phyloP scores from a whole-genome alignment of 1,284 basidiomycete species.

The Tremellales sp. region DNA sequence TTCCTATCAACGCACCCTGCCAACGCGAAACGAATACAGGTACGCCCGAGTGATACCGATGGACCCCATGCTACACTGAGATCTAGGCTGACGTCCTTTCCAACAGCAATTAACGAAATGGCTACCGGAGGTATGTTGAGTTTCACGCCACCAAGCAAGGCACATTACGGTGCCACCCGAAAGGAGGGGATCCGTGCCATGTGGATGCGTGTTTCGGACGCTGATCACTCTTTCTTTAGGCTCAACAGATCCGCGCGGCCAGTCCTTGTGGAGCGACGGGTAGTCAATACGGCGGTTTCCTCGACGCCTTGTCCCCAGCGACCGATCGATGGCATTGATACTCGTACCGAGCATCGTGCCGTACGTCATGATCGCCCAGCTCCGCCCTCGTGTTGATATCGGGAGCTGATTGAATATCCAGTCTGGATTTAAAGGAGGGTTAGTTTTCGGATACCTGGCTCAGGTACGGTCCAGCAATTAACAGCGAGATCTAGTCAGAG shows the following conservation, averaged over 20 bases:
- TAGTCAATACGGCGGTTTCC: constrained; percentile 34
- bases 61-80: not conserved
- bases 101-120: constrained; percentile 32
- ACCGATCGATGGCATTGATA: not conserved
- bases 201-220: not conserved
- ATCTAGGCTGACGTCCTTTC: not conserved
- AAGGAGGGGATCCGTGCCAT: not conserved
- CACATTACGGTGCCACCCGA: not conserved
- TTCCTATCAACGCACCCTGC: constrained; percentile 66
- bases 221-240: constrained; percentile 14
- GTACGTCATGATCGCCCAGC: too few relatives aligned
- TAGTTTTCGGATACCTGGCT: too few relatives aligned
- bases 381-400: too few relatives aligned
- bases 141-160: too few relatives aligned
- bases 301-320: constrained; percentile 23
- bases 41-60: constrained; percentile 35
- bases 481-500: too few relatives aligned
- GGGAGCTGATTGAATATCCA: too few relatives aligned
- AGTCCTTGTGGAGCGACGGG: constrained; percentile 34
- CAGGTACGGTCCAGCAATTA: too few relatives aligned
- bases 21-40: constrained; percentile 64
- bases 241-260: constrained; percentile 37
- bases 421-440: too few relatives aligned
- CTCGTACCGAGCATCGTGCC: too few relatives aligned
- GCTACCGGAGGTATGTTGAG: constrained; percentile 35